phyloP scores from a whole-genome alignment of 31 red algal species.

The Porphyra umbilicalis region DNA sequence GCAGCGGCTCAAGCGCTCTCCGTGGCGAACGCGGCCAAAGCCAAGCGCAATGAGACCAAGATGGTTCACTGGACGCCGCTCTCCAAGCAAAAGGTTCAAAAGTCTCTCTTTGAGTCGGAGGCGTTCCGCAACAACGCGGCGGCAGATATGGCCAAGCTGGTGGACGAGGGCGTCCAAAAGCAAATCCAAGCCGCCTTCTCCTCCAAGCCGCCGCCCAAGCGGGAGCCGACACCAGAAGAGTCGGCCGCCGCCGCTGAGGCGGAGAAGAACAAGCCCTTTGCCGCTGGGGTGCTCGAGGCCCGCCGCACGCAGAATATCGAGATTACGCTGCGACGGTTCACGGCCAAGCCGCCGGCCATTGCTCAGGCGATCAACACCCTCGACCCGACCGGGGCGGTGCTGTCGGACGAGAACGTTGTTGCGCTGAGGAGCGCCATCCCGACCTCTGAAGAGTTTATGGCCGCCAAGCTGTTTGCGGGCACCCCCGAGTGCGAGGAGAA shows the following conservation, averaged over 20 bases:
- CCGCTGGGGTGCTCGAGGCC: slow-evolving; percentile 68
- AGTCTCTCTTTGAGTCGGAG: slow-evolving; percentile 68
- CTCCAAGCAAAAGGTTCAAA: slow-evolving; percentile 50
- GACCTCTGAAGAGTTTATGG: slow-evolving; percentile 58
- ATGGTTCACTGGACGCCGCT: slow-evolving; percentile 82
- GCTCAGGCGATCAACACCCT: slow-evolving; percentile 46
- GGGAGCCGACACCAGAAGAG: background rate
- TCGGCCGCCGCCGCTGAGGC: background rate
- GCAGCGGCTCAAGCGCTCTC: background rate
- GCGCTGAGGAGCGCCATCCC: slow-evolving; percentile 38
- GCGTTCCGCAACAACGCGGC: slow-evolving; percentile 35
- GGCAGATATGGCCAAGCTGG: background rate
- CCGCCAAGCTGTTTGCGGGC: slow-evolving; percentile 52
- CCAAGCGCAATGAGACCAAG: slow-evolving; percentile 60
- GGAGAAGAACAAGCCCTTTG: slow-evolving; percentile 3
- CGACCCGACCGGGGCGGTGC: slow-evolving; percentile 37
- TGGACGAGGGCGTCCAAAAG: slow-evolving; percentile 48
- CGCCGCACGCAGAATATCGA: slow-evolving; percentile 58
- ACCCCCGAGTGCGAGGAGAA: slow-evolving; percentile 20
- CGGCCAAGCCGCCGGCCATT: slow-evolving; percentile 34
- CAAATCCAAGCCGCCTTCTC: slow-evolving; percentile 61
- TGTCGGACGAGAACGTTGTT: slow-evolving; percentile 65
- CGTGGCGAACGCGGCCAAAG: background rate
- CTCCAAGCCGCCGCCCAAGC: slow-evolving; percentile 21
- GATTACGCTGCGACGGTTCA: slow-evolving; percentile 87